Percentiles rank a stretch among this genome's conserved stretches.
These are phyloP conservation scores for Heliophila coronopifolia DNA, from an alignment of 441 rosid genomes.

Conservation along the genomic window DNA sequence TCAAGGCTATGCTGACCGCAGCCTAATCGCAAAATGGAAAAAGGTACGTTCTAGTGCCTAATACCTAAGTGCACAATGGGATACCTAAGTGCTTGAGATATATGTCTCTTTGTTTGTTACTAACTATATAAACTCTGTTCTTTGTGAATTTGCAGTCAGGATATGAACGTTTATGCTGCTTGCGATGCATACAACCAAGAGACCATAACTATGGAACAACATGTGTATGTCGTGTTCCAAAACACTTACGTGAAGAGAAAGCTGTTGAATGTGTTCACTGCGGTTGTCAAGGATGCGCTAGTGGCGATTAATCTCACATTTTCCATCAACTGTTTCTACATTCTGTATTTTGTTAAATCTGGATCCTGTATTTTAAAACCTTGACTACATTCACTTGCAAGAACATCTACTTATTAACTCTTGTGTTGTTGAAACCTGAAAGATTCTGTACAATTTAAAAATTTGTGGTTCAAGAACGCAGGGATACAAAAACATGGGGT, in stretches of 20 bases:
- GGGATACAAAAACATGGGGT: too few relatives aligned
- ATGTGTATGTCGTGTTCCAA: conserved; percentile 52
- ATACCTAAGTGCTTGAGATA: too few relatives aligned
- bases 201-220: conserved; percentile 53
- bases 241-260: conserved; percentile 51
- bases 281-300: conserved; percentile 50
- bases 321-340: conserved; percentile 3
- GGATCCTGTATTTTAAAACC: conserved; percentile 1
- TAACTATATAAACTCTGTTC: neutral
- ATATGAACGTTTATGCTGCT: conserved; percentile 51
- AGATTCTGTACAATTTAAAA: neutral
- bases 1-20: conserved; percentile 60
- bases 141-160: conserved; percentile 38
- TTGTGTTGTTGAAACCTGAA: neutral
- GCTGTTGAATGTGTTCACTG: conserved; percentile 53
- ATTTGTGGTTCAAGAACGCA: neutral
- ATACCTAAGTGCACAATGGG: neutral
- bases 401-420: conserved; percentile 1
- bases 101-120: neutral
- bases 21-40: conserved; percentile 67
- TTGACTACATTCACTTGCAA: neutral
- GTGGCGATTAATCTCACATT: conserved; percentile 41
- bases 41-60: conserved; percentile 29
- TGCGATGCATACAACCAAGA: conserved; percentile 47
- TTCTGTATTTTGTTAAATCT: conserved; percentile 9